Conservation (phyloP, 352 stramenopile genomes). For the Phytophthora crassamura region DNA sequence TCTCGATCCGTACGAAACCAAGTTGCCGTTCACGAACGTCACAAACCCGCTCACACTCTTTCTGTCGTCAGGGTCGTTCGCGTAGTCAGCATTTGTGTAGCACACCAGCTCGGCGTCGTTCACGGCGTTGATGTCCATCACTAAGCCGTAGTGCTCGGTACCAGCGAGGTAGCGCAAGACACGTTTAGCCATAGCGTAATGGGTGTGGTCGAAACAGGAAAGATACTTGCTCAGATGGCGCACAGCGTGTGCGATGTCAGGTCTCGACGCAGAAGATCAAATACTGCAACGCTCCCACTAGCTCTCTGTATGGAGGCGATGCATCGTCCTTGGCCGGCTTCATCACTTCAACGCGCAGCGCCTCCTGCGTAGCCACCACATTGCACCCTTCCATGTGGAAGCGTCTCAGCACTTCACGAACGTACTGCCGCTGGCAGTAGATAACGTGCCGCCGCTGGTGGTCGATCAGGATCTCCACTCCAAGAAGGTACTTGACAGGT, state of each 20-base stretch:
- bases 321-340: not conserved
- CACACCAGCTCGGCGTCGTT: not conserved
- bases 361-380: constrained; percentile 7
- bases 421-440: constrained; percentile 7
- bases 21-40: constrained; percentile 24
- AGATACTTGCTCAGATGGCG: constrained; percentile 7
- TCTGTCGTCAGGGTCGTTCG: constrained; percentile 27
- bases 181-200: constrained; percentile 4
- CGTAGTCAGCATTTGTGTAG: constrained; percentile 36
- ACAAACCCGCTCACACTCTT: constrained; percentile 37
- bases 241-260: not conserved
- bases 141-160: constrained; percentile 7
- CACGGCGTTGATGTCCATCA: not conserved
- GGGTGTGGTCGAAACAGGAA: not conserved
- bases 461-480: constrained; percentile 19
- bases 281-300: constrained; percentile 21
- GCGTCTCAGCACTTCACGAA: constrained; percentile 1
- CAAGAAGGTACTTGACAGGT: constrained; percentile 22
- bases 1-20: constrained; percentile 26
- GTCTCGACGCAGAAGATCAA: constrained; percentile 1
- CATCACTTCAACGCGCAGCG: not conserved
- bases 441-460: constrained; percentile 1
- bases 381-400: constrained; percentile 14
- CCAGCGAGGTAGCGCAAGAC: constrained; percentile 9
- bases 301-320: not conserved